phyloP scores from a whole-genome alignment of 2,329 filamentous ascomycete genomes.

The Phialocephala subalpina region DNA sequence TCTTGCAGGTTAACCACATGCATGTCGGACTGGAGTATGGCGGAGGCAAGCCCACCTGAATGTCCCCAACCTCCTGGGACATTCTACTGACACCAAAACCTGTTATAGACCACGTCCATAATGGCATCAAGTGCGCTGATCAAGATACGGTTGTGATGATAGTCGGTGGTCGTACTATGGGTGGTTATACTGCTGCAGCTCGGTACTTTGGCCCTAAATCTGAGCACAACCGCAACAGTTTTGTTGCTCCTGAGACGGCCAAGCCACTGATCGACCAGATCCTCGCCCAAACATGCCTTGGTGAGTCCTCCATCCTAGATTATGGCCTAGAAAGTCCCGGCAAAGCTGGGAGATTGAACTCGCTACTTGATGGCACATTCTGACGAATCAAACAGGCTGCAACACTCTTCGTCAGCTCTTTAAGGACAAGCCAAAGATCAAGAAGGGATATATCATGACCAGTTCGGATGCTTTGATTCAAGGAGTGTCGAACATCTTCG shows the following conservation, averaged over 20 bases:
- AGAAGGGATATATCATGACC: constrained; percentile 10
- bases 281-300: not conserved
- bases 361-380: not conserved
- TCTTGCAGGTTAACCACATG: not conserved
- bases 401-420: not conserved
- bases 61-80: too few species aligned
- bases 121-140: not conserved
- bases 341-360: too few species aligned
- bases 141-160: constrained; percentile 1
- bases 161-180: constrained; percentile 3
- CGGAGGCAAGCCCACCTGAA: too few species aligned
- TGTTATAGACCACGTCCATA: constrained; percentile 8
- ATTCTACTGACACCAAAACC: too few species aligned
- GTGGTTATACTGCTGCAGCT: not conserved
- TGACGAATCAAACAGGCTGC: not conserved
- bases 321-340: too few species aligned
- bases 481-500: constrained; percentile 3
- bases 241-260: not conserved
- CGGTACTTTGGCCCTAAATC: constrained; percentile 5
- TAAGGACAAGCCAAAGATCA: not conserved
- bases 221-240: not conserved
- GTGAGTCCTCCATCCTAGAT: not conserved
- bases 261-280: not conserved
- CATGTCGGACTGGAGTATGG: not conserved
- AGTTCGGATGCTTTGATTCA: constrained; percentile 8